Evolutionary conservation across 352 stramenopile genomes (phyloP), one percentile per base, ranked within the genome.

Genomic region (Thraustotheca clavata): DNA sequence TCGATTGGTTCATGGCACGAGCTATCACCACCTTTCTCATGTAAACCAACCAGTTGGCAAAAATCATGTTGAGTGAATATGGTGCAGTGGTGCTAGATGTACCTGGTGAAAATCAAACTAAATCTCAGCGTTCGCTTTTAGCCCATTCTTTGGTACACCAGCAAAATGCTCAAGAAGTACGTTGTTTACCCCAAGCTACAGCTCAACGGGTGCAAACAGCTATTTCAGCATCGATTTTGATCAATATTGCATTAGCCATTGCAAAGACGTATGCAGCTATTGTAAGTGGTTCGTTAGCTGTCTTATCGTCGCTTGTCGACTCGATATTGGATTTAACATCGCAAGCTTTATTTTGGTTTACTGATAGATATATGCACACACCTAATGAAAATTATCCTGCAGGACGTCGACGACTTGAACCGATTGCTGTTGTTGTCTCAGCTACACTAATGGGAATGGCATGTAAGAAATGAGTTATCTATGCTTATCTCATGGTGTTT

Each of bases 391-490:
- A 96, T 69, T 99, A 98, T 75, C 96, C 96, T 0, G 94, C 95
- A 0, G 96, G 96, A 1, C 81, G 90, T 5, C 76, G 76, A 0
- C 86, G 95, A 29, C 75, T 99, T 20, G 96, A 99, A 74, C 94
- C 96, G 0, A 83, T 98, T 68, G 94, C 91, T 0, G 92, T 99
- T 32, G 88, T 99, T 49, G 93, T 96, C 31, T 98, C 92, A 55
- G 94, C 94, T 5, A 96, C 94, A n/a, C 71, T 98, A 9, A 99
- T 99, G 96, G 91, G 91, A 32, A 98, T 98, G 80, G 91, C 89
- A 67, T 77, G 81, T 88, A 36, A 3, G 24, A 49, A 33, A 33
- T 14, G 5, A 31, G 26, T 39, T 11, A 12, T 14, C 16, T 43
- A 33, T 65, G 50, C 35, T 62, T 11, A 66, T 34, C 2, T 22